Evolutionary conservation across 257 asterid genomes (phyloP).

Genomic region (Mitragyna speciosa): DNA sequence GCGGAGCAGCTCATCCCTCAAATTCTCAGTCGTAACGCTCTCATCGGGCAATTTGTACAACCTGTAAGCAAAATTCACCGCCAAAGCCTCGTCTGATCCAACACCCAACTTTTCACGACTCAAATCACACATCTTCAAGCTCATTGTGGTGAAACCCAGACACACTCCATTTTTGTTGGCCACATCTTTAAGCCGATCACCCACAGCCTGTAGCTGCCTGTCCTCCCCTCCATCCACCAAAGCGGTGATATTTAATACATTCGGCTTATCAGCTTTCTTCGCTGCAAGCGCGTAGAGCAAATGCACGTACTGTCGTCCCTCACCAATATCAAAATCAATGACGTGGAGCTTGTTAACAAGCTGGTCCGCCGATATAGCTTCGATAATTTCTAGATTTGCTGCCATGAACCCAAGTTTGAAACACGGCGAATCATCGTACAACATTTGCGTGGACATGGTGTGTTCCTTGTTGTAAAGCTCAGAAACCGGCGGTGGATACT

Average conservation of each 20-base stretch:
- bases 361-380: conserved; percentile 45
- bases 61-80: conserved; percentile 72
- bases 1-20: conserved; percentile 70
- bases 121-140: conserved; percentile 29
- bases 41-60: conserved; percentile 74
- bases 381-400: conserved; percentile 71
- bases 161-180: conserved; percentile 54
- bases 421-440: conserved; percentile 69
- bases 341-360: conserved; percentile 53
- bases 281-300: conserved; percentile 72
- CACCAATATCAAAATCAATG: conserved; percentile 72
- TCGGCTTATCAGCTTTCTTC: conserved; percentile 33
- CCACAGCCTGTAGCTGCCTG: conserved; percentile 39
- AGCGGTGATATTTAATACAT: conserved; percentile 56
- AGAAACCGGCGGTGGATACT: conserved; percentile 36
- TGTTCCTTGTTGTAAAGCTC: conserved; percentile 50
- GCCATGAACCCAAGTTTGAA: conserved; percentile 93
- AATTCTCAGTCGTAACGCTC: conserved; percentile 83
- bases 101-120: conserved; percentile 44
- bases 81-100: conserved; percentile 52
- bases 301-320: conserved; percentile 76
- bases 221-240: conserved; percentile 49
- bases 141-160: conserved; percentile 32
- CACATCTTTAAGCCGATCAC: conserved; percentile 28
- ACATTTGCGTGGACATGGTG: conserved; percentile 37